phyloP scores from a whole-genome alignment of 768 basidiomycete species.

The Russula abietina region DNA sequence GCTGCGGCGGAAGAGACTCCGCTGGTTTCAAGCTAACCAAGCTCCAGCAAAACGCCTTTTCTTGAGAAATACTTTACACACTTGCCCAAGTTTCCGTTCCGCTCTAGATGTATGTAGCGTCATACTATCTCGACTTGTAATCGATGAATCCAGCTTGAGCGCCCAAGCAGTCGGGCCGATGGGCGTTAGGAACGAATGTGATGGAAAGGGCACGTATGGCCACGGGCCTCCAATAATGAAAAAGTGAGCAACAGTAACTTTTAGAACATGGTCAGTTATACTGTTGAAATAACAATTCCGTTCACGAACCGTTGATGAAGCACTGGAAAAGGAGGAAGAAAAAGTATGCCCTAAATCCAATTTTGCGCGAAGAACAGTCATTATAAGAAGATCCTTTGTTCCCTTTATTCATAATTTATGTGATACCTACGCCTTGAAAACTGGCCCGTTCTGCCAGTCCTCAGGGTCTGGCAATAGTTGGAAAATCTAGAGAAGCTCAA shows the following conservation, averaged over 20 bases:
- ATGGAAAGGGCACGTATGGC: conserved; percentile 70
- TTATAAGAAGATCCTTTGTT: neutral
- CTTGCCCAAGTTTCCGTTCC: conserved; percentile 78
- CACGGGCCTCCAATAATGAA: conserved; percentile 73
- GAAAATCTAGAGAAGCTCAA: conserved; percentile 1
- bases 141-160: conserved; percentile 62
- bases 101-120: conserved; percentile 44
- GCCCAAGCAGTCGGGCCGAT: conserved; percentile 74
- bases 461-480: conserved; percentile 59
- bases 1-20: conserved; percentile 34
- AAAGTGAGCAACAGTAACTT: conserved; percentile 67
- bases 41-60: conserved; percentile 68
- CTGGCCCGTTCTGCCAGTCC: conserved; percentile 61
- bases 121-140: conserved; percentile 6
- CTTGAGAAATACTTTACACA: conserved; percentile 89
- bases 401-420: neutral
- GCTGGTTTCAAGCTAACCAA: conserved; percentile 74
- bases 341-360: conserved; percentile 83
- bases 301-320: conserved; percentile 65
- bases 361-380: conserved; percentile 38
- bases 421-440: conserved; percentile 56
- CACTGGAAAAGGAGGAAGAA: conserved; percentile 94
- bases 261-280: conserved; percentile 3
- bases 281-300: conserved; percentile 4
- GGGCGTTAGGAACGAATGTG: conserved; percentile 76